Base-by-base conservation (phyloP, 192 early-diverging fungal genomes). In the Coemansia biformis region DNA sequence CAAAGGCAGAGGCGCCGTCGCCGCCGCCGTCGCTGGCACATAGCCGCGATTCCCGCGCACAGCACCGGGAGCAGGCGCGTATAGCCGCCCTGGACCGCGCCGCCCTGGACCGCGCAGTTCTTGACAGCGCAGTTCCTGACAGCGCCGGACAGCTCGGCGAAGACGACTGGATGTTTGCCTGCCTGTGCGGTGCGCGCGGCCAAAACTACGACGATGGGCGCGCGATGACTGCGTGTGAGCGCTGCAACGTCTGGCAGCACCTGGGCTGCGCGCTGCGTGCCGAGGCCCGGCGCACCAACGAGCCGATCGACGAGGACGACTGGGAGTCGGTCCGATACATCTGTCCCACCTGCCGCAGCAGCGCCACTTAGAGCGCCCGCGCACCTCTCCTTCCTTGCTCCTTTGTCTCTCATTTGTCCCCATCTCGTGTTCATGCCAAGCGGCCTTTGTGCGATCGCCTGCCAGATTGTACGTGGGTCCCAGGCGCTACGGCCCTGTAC, bases 161-260 rank as follows among this genome's bases (percentile, higher is more conserved):
- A 2, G 63, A 65, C 1, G 47, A 55, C 33, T 67, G 64, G 64
- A 60, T 60, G 64, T 67, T 67, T 28, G 46, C 23, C 32, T 67
- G 64, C 30, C 37, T 48, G 16, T 67, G 64, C 23, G 64, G 64
- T 24, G 55, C 46, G 32, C 5, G 31, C 3, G 64, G 64, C 15
- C 48, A 42, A 14, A 60, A 67, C 57, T 60, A 54, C 39, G 64
- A 67, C 38, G 64, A 67, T 19, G 64, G 64, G 34, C 51, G 64
- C 13, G 46, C 64, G 14, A 67, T 67, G 64, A 67, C 64, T 4
- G 57, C 57, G 1, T 67, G 64, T 29, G 64, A 67, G 38, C 15
- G 37, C 17, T 67, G 64, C 43, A 26, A 18, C 8, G 45, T 56
- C 17, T 67, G 64, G 64, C 40, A 52, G 3, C 64, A 67, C 18